These are phyloP conservation scores for Lithospermum erythrorhizon DNA, from an alignment of 257 asterid genomes.

Conservation along the genomic window DNA sequence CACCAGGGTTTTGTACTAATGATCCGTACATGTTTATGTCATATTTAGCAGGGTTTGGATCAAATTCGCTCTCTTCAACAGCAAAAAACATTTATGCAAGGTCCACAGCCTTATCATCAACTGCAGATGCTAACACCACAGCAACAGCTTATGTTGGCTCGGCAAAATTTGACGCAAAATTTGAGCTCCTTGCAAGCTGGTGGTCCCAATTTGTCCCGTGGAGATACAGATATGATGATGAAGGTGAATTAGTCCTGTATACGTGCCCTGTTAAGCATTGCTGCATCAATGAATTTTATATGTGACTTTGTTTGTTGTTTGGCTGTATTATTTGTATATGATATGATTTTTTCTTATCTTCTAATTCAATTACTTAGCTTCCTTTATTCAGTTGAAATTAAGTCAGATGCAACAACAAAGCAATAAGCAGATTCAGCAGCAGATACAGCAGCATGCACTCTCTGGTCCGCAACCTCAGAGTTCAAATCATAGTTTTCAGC, in stretches of 20 bases:
- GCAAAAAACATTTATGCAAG: slow-evolving; percentile 86
- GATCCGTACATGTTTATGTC: not conserved
- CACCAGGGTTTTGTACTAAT: not conserved
- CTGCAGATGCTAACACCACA: slow-evolving; percentile 88
- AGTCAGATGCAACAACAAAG: slow-evolving; percentile 43
- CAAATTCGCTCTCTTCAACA: slow-evolving; percentile 94
- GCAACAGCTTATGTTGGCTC: slow-evolving; percentile 94
- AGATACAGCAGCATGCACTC: slow-evolving; percentile 66
- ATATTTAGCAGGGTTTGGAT: slow-evolving; percentile 52
- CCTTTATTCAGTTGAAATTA: slow-evolving; percentile 45
- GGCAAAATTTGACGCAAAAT: slow-evolving; percentile 72
- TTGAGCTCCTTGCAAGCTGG: slow-evolving; percentile 77
- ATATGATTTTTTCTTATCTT: slow-evolving; percentile 24
- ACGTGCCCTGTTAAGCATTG: slow-evolving; percentile 2
- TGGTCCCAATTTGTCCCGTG: slow-evolving; percentile 58
- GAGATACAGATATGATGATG: slow-evolving; percentile 68
- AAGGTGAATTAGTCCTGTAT: slow-evolving; percentile 38
- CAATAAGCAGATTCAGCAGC: slow-evolving; percentile 37
- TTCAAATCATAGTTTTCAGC: slow-evolving; percentile 74
- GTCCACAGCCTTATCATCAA: slow-evolving; percentile 88
- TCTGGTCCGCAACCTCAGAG: slow-evolving; percentile 85
- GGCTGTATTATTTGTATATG: slow-evolving; percentile 68
- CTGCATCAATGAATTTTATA: slow-evolving; percentile 2
- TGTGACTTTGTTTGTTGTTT: slow-evolving; percentile 3
- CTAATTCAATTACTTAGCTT: slow-evolving; percentile 1